phyloP scores from a whole-genome alignment of 176 grass and related monocot species.

The Carex parvula region DNA sequence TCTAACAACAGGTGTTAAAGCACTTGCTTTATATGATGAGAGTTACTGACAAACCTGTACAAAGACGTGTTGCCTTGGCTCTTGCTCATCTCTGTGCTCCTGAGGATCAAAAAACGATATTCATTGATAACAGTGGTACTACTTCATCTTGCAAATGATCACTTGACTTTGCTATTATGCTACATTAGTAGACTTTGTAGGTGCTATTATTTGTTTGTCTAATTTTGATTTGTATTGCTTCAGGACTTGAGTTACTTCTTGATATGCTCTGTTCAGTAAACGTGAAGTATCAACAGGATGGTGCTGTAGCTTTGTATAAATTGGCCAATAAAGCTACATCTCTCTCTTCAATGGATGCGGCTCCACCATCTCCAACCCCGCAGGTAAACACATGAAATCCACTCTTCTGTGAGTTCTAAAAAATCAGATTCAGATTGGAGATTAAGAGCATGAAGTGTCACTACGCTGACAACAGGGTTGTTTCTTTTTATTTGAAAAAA shows the following conservation, averaged over 20 bases:
- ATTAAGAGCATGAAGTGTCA: neutral
- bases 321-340: conserved; percentile 87
- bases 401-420: neutral
- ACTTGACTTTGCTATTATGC: conserved; percentile 11
- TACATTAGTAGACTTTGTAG: neutral
- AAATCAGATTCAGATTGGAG: neutral
- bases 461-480: neutral
- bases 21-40: conserved; percentile 95
- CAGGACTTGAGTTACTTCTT: conserved; percentile 90
- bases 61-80: conserved; percentile 91
- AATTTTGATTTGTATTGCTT: conserved; percentile 36
- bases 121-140: conserved; percentile 93
- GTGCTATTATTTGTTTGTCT: neutral
- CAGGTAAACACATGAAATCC: conserved; percentile 50
- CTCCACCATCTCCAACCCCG: conserved; percentile 87
- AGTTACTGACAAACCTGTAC: conserved; percentile 81
- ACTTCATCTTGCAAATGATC: conserved; percentile 23
- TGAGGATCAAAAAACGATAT: conserved; percentile 89
- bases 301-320: conserved; percentile 86
- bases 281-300: conserved; percentile 88
- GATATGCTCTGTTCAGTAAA: conserved; percentile 75
- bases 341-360: conserved; percentile 90
- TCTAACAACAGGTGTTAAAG: conserved; percentile 66
- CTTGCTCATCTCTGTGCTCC: conserved; percentile 89
- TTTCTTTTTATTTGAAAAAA: neutral